Percentiles rank a stretch among this genome's conserved stretches.
Evolutionary conservation across 306 rosid species (phyloP).

Genomic region (Vachellia pachyceras): DNA sequence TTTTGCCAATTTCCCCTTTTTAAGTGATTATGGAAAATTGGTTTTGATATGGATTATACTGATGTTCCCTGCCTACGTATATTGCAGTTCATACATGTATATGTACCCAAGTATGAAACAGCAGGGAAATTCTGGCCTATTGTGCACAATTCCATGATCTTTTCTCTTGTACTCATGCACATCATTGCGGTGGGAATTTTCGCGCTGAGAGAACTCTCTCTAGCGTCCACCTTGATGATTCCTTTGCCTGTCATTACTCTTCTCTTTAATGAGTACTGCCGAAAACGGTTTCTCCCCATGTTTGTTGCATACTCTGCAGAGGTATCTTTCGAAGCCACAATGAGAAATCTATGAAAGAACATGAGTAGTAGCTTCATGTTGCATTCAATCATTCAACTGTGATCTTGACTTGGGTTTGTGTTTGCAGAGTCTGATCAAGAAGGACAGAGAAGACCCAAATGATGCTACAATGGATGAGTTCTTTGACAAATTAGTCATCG

Average conservation of each 20-base stretch:
- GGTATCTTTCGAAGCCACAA: constrained; percentile 51
- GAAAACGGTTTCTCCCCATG: constrained; percentile 87
- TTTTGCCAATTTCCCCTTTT: no score
- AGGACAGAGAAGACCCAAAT: constrained; percentile 73
- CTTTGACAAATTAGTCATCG: constrained; percentile 55
- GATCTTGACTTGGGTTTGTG: constrained; percentile 30
- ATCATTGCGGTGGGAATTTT: constrained; percentile 92
- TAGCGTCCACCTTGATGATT: constrained; percentile 52
- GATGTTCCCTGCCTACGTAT: constrained; percentile 35
- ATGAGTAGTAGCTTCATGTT: constrained; percentile 4
- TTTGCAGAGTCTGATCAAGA: constrained; percentile 82
- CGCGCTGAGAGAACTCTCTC: constrained; percentile 66
- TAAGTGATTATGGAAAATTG: no score
- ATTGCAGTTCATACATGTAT: constrained; percentile 84
- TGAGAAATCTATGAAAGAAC: not conserved
- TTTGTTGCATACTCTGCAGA: constrained; percentile 79
- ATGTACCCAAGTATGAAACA: constrained; percentile 76
- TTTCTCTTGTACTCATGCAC: constrained; percentile 93
- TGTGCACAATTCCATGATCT: constrained; percentile 79
- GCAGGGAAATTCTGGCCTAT: constrained; percentile 95
- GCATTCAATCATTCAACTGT: constrained; percentile 13
- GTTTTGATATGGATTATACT: constrained; percentile 23
- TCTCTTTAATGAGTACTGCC: constrained; percentile 91
- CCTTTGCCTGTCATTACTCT: constrained; percentile 91
- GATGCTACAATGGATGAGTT: constrained; percentile 65